These are phyloP conservation scores for Schoenoplectus triqueter DNA, from an alignment of 202 grass and related monocot species.

Conservation along the genomic window DNA sequence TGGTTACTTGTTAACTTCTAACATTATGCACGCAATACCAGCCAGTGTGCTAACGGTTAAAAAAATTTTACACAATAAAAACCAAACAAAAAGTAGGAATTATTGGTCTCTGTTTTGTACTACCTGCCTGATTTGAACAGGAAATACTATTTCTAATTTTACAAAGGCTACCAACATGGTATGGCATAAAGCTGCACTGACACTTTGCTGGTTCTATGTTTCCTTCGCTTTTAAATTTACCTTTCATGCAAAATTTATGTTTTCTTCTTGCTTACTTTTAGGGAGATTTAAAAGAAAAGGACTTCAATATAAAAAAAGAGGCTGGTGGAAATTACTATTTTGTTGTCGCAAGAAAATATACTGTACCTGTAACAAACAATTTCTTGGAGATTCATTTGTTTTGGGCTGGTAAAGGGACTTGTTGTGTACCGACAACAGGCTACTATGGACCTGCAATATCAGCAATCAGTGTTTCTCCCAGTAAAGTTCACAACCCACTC, in stretches of 20 bases:
- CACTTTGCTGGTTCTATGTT: neutral
- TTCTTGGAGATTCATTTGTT: slow-evolving; percentile 95
- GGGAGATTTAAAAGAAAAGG: slow-evolving; percentile 59
- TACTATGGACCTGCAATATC: slow-evolving; percentile 79
- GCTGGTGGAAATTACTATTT: slow-evolving; percentile 55
- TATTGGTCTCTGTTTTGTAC: neutral
- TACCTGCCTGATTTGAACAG: neutral
- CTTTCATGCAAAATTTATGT: neutral
- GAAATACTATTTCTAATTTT: neutral
- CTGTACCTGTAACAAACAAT: slow-evolving; percentile 65
- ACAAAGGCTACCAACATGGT: neutral
- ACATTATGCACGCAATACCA: neutral
- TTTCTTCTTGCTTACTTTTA: slow-evolving; percentile 37
- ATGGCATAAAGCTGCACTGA: neutral
- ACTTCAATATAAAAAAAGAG: slow-evolving; percentile 80
- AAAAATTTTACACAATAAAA: neutral
- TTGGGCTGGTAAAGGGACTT: slow-evolving; percentile 90
- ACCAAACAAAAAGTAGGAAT: neutral
- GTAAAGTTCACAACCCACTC: slow-evolving; percentile 40
- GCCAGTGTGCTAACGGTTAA: neutral
- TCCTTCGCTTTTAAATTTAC: neutral
- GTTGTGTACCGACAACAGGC: slow-evolving; percentile 69
- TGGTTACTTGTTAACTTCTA: neutral
- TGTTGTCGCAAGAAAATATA: slow-evolving; percentile 57
- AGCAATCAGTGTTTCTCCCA: slow-evolving; percentile 76